These are phyloP conservation scores for Barnettozyma vustinii DNA, from an alignment of 805 yeast species.

Conservation along the genomic window DNA sequence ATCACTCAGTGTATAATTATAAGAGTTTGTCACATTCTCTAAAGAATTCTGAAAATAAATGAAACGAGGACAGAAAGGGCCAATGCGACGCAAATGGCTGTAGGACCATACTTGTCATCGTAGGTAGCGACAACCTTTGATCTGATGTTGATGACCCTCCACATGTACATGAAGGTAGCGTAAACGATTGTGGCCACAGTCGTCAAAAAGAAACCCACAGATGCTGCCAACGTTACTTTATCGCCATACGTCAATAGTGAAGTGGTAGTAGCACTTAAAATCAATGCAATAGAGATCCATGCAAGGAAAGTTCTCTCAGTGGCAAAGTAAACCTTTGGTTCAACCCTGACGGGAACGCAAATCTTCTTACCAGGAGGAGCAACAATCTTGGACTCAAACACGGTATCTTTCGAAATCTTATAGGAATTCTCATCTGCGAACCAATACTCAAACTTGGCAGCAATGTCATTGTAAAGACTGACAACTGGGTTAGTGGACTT, in stretches of 20 bases:
- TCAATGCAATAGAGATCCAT: conserved; percentile 89
- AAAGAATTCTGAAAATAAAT: conserved; percentile 37
- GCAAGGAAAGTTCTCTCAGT: conserved; percentile 91
- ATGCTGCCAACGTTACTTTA: conserved; percentile 66
- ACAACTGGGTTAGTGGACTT: conserved; percentile 11
- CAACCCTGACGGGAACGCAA: conserved; percentile 91
- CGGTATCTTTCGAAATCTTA: conserved; percentile 61
- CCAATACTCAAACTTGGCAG: conserved; percentile 35
- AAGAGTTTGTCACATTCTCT: background rate
- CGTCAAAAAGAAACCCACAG: conserved; percentile 80
- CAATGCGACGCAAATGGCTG: conserved; percentile 69
- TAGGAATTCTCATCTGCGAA: conserved; percentile 44
- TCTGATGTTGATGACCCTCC: conserved; percentile 81
- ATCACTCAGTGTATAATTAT: background rate
- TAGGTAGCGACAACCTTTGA: conserved; percentile 77
- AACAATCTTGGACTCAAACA: conserved; percentile 48
- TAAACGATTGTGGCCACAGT: conserved; percentile 71
- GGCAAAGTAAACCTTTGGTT: conserved; percentile 98
- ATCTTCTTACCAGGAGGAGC: conserved; percentile 89
- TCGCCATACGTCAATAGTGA: conserved; percentile 83
- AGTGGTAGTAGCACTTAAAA: conserved; percentile 85
- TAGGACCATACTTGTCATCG: conserved; percentile 86
- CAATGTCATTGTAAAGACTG: conserved; percentile 20
- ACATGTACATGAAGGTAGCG: conserved; percentile 67
- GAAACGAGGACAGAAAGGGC: conserved; percentile 63